phyloP scores from a whole-genome alignment of 306 rosid genomes.

The Sesbania bispinosa region DNA sequence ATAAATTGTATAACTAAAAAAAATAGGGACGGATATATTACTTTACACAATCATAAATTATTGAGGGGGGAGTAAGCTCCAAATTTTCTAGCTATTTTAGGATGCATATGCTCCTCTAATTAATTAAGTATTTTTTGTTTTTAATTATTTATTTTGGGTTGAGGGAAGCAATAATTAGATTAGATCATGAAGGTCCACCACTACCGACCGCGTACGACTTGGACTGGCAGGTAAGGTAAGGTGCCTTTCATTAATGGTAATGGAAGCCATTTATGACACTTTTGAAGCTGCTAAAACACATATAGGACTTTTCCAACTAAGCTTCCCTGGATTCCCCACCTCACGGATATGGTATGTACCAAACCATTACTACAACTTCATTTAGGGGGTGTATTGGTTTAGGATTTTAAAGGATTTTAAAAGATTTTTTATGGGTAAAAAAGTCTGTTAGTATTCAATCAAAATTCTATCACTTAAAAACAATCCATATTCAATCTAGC shows the following conservation, averaged over 20 bases:
- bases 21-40: too few relatives aligned
- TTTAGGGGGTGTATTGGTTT: too few relatives aligned
- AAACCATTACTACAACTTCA: neutral
- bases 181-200: constrained; percentile 31
- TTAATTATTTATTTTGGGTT: neutral
- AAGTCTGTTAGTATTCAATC: too few relatives aligned
- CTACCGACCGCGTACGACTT: neutral
- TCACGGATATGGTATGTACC: neutral
- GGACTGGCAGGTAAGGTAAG: neutral
- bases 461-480: too few relatives aligned
- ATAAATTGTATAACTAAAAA: too few relatives aligned
- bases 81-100: neutral
- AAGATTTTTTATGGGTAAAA: too few relatives aligned
- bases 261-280: constrained; percentile 10
- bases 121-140: neutral
- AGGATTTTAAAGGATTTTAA: too few relatives aligned
- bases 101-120: neutral
- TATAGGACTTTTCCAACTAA: neutral
- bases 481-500: too few relatives aligned
- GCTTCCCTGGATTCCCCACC: neutral
- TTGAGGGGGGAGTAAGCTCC: neutral
- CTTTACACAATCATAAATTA: too few relatives aligned
- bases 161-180: neutral
- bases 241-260: constrained; percentile 16
- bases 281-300: neutral